A percentile compares a stretch with the other conserved stretches of the same genome.
phyloP scores from a whole-genome alignment of 1,139 yeast species.

The Nadsonia starkeyi-henricii region DNA sequence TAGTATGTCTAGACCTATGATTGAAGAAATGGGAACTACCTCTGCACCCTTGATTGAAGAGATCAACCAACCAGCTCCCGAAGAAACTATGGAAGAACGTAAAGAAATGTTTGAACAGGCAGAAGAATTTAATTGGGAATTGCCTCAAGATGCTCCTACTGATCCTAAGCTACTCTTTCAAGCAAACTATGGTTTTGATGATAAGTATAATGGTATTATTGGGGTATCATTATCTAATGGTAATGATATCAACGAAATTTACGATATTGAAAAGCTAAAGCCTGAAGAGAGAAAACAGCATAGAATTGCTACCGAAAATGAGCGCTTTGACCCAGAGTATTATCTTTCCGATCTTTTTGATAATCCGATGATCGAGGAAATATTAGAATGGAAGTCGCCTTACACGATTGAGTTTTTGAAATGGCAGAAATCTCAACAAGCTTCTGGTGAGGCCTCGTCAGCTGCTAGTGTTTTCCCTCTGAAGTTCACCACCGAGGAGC shows the following conservation, averaged over 20 bases:
- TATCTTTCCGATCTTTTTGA: slow-evolving; percentile 76
- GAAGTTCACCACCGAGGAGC: slow-evolving; percentile 46
- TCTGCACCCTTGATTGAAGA: slow-evolving; percentile 2
- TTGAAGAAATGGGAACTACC: slow-evolving; percentile 2
- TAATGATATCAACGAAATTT: slow-evolving; percentile 79
- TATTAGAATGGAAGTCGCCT: slow-evolving; percentile 49
- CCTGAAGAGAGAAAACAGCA: slow-evolving; percentile 48
- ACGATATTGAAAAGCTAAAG: slow-evolving; percentile 52
- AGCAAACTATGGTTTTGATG: slow-evolving; percentile 63
- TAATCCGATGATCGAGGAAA: slow-evolving; percentile 29
- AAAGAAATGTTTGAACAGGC: slow-evolving; percentile 31
- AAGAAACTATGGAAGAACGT: slow-evolving; percentile 15
- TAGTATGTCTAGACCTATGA: slow-evolving; percentile 1
- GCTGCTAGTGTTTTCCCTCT: slow-evolving; percentile 18
- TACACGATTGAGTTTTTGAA: slow-evolving; percentile 21
- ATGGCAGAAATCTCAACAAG: slow-evolving; percentile 4
- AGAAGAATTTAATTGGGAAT: slow-evolving; percentile 71
- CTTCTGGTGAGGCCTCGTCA: slow-evolving; percentile 22
- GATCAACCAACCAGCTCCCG: slow-evolving; percentile 38
- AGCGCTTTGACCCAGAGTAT: slow-evolving; percentile 76
- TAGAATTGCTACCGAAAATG: slow-evolving; percentile 54
- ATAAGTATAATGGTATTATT: slow-evolving; percentile 45
- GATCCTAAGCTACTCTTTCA: slow-evolving; percentile 7
- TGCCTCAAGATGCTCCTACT: slow-evolving; percentile 25
- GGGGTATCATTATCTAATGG: slow-evolving; percentile 63